Evolutionary conservation across 257 asterid species (phyloP), one percentile per base, ranked within the genome.

Genomic region (Catharanthus roseus): DNA sequence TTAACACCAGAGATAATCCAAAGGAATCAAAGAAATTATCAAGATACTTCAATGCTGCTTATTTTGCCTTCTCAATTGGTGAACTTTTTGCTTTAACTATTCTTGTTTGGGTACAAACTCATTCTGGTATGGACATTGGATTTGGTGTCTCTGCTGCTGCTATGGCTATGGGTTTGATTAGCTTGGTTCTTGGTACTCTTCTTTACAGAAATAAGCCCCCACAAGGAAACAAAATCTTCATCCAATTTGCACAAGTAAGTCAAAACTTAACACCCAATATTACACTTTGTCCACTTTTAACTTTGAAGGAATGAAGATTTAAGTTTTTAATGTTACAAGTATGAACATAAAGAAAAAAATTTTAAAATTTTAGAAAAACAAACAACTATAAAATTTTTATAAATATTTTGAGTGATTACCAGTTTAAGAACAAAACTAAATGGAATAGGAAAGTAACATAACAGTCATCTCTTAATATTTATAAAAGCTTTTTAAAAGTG

Each of bases 111-210:
- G 86, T 93, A 42, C 99, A 93, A 75, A 93, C 97, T 31, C 96
- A 91, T 79, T 89, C 96, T n/a, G 99, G 99, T 4, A 91, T 93
- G 99, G 96, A 91, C 39, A 77, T 93, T 64, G 99, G 99, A 0
- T 93, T 93, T 56, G 96, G 90, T 0, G 85, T 91, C 33, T 93
- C 99, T 19, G 97, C 97, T 15, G 93, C 89, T 26, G 92, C 86
- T 77, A 91, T 93, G 97, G 91, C 96, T 34, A 51, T 89, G 86
- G 99, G 95, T 0, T 75, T 93, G 65, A 82, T 91, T 26, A 68
- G 75, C 86, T 79, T 93, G 77, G 83, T 91, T 49, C 67, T 77
- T 50, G 97, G 93, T 21, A 82, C 87, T 1, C 65, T 78, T 65
- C 56, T 80, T 16, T 93, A 89, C 39, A 80, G 86, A 84, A 93